Evolutionary conservation across 352 stramenopile genomes (phyloP).

Genomic region (Phytopythium boreale): DNA sequence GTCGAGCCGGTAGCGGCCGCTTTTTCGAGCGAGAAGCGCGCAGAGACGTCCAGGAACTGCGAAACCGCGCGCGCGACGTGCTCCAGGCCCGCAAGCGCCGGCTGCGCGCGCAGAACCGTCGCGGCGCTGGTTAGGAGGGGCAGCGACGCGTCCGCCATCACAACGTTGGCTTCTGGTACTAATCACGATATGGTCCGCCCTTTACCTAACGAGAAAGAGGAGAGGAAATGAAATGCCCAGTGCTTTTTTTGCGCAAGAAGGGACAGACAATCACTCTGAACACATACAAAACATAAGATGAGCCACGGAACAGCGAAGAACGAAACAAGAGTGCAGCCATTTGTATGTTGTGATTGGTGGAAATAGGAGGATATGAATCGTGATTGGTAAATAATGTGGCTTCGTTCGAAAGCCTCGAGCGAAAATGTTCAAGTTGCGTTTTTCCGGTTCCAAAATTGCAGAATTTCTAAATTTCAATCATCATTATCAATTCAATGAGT

Average conservation of each 20-base stretch:
- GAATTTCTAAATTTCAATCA: too few relatives aligned
- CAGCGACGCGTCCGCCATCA: slow-evolving; percentile 2
- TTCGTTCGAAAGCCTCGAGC: too few relatives aligned
- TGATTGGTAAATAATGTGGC: too few relatives aligned
- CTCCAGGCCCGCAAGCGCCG: slow-evolving; percentile 13
- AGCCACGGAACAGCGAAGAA: not conserved
- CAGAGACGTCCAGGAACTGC: slow-evolving; percentile 20
- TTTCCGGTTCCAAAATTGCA: too few relatives aligned
- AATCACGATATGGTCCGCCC: slow-evolving; percentile 8
- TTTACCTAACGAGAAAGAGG: not conserved
- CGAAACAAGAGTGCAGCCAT: too few relatives aligned
- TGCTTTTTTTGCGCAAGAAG: not conserved
- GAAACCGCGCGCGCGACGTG: slow-evolving; percentile 20
- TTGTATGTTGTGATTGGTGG: too few relatives aligned
- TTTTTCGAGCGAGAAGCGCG: slow-evolving; percentile 12
- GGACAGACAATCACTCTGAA: not conserved
- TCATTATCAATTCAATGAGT: too few relatives aligned
- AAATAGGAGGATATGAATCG: too few relatives aligned
- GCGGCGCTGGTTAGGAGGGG: slow-evolving; percentile 10
- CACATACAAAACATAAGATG: not conserved
- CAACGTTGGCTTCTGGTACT: too few relatives aligned
- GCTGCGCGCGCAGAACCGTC: slow-evolving; percentile 12
- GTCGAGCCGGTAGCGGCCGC: slow-evolving; percentile 16
- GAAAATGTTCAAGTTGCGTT: too few relatives aligned
- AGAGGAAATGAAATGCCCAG: not conserved